A percentile compares a stretch with the other conserved stretches of the same genome.
These are phyloP conservation scores for Buddleja alternifolia DNA, from an alignment of 257 asterid species.

Conservation along the genomic window DNA sequence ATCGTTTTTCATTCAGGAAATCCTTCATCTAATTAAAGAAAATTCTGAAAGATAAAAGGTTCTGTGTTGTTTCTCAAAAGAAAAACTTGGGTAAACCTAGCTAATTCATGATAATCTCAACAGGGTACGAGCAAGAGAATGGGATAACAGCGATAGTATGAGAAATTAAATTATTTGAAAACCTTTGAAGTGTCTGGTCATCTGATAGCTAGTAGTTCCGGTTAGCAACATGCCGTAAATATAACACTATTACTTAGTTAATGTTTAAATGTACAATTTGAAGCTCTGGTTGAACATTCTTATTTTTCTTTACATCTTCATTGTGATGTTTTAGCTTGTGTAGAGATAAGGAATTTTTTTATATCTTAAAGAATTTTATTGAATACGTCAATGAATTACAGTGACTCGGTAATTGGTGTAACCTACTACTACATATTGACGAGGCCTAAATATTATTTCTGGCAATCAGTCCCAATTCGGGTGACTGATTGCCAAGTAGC, in stretches of 20 bases:
- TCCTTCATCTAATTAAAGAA: not conserved
- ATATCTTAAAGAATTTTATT: not conserved
- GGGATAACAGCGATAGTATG: not conserved
- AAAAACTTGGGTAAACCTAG: not conserved
- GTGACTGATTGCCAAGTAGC: constrained; percentile 75
- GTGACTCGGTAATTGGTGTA: constrained; percentile 33
- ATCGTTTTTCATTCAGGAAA: not conserved
- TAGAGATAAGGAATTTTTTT: not conserved
- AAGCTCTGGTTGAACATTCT: not conserved
- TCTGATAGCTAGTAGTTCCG: not conserved
- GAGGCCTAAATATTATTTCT: constrained; percentile 33
- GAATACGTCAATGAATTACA: constrained; percentile 29
- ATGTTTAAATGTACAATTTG: not conserved
- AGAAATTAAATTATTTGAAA: not conserved
- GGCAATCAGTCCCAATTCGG: constrained; percentile 75
- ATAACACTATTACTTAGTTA: not conserved
- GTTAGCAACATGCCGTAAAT: constrained; percentile 1
- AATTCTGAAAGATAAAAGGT: too few relatives aligned
- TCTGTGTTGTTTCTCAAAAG: not conserved
- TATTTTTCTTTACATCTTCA: not conserved
- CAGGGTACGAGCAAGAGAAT: not conserved
- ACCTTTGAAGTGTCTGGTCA: not conserved
- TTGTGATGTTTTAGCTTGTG: not conserved
- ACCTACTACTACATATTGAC: constrained; percentile 22
- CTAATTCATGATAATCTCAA: not conserved